Evolutionary conservation across 2,329 filamentous ascomycete species (phyloP), one percentile per base, ranked within the genome.

Genomic region (Byssothecium circinans): DNA sequence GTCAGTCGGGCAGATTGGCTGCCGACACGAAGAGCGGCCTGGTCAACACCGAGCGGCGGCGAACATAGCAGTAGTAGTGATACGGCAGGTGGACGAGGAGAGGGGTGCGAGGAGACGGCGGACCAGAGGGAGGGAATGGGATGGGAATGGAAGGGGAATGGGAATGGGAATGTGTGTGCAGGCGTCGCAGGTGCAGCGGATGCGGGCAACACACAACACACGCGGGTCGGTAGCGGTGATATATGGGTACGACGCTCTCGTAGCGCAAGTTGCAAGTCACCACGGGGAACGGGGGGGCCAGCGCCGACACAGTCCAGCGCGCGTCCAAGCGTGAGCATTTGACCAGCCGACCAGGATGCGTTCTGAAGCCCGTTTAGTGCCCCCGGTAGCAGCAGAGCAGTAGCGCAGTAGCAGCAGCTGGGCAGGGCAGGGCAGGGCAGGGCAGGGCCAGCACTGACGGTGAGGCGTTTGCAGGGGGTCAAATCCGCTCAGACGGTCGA

Each of bases 1-100:
- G 57, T 58, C 53, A 52, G 37, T 33, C 36, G 25, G 32, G 30
- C 25, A n/a, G 56, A 53, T 61, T 54, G 54, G 56, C 56, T 54
- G 54, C 51, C 37, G 37, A 44, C 43, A 45, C 46, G 47, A 25
- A 44, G 38, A 39, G 36, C 41, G 41, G 45, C 41, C 45, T 45
- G 42, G 49, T 45, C 41, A 47, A 45, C 41, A 47, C 35, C 37
- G 37, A 43, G 35, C 45, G 35, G 33, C 49, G 44, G 43, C 41
- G 43, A 23, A 45, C 45, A 53, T 46, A 33, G 38, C 27, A 15
- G 14, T 36, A 25, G 6, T 18, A 14, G 18, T 8, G 20, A 12
- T 40, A 43, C 43, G 34, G 44, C 22, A 22, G 20, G 34, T 40
- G 40, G 49, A n/a, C 2, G 41, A 41, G 48, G 35, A 29, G 34